phyloP scores from a whole-genome alignment of 1,284 basidiomycete species.

The Heterobasidion occidentale region DNA sequence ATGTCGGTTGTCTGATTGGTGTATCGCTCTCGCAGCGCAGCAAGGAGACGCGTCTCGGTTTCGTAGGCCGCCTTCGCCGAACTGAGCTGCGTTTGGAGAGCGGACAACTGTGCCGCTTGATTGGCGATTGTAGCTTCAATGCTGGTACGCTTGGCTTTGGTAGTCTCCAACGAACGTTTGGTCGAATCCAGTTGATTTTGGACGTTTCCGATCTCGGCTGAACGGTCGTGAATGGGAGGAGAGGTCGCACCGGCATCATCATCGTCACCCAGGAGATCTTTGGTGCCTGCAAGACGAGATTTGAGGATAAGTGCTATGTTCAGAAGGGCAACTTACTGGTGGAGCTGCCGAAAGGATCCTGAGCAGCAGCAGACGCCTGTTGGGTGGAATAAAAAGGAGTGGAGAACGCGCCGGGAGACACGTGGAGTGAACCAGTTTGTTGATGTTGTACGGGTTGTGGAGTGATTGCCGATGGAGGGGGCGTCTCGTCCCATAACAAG shows the following conservation, averaged over 20 bases:
- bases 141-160: conserved; percentile 49
- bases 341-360: conserved; percentile 4
- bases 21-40: conserved; percentile 68
- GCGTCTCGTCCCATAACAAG: conserved; percentile 58
- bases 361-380: conserved; percentile 2
- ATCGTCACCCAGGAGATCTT: conserved; percentile 65
- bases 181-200: conserved; percentile 84
- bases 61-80: conserved; percentile 79
- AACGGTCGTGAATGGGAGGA: conserved; percentile 55
- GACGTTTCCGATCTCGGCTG: conserved; percentile 79
- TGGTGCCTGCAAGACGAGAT: not conserved
- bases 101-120: conserved; percentile 63
- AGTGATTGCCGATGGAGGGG: conserved; percentile 39
- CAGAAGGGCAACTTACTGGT: not conserved
- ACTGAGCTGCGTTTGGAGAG: conserved; percentile 68
- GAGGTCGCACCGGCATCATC: conserved; percentile 48
- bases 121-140: conserved; percentile 52
- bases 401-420: not conserved
- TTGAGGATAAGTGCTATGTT: too few species aligned
- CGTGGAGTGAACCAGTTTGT: conserved; percentile 7
- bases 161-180: conserved; percentile 54
- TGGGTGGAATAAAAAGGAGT: not conserved
- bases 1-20: conserved; percentile 71
- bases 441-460: conserved; percentile 16
- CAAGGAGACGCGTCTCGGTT: conserved; percentile 72